Conservation (phyloP, 2,329 filamentous ascomycete genomes). For the Penicillium sp. region DNA sequence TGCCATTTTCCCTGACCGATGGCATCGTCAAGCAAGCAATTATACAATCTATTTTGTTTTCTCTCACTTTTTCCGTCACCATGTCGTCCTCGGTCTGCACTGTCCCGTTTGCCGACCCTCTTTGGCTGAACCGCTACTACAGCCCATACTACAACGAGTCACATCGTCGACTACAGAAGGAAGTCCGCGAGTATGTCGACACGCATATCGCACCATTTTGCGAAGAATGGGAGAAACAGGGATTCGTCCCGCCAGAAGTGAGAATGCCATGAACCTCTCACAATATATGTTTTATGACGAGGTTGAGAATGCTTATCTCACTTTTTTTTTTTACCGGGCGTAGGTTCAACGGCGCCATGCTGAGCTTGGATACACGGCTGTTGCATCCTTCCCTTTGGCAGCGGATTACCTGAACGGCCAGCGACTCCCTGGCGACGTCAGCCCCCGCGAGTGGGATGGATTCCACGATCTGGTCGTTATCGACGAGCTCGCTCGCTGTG, state of each 20-base stretch:
- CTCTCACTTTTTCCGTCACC: background rate
- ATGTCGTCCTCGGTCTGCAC: constrained; percentile 12
- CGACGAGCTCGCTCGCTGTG: constrained; percentile 41
- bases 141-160: constrained; percentile 28
- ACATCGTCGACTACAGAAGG: constrained; percentile 24
- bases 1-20: background rate
- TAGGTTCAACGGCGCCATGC: constrained; percentile 22
- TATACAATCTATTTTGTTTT: too few relatives aligned
- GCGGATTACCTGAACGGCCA: constrained; percentile 20
- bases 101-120: constrained; percentile 27
- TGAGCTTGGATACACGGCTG: constrained; percentile 25
- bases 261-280: background rate
- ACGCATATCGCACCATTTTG: constrained; percentile 26
- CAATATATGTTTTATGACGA: background rate
- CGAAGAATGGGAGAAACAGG: constrained; percentile 30
- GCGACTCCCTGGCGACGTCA: constrained; percentile 30
- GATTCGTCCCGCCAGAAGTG: constrained; percentile 29
- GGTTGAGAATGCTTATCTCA: too few relatives aligned
- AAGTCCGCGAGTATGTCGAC: constrained; percentile 29
- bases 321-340: too few relatives aligned
- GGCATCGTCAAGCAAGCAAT: too few relatives aligned
- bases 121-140: constrained; percentile 24
- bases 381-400: constrained; percentile 20
- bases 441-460: constrained; percentile 35
- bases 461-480: constrained; percentile 42